Evolutionary conservation across 805 yeast species (phyloP), one percentile per base, ranked within the genome.

Genomic region (Saccharomycopsis sp.): DNA sequence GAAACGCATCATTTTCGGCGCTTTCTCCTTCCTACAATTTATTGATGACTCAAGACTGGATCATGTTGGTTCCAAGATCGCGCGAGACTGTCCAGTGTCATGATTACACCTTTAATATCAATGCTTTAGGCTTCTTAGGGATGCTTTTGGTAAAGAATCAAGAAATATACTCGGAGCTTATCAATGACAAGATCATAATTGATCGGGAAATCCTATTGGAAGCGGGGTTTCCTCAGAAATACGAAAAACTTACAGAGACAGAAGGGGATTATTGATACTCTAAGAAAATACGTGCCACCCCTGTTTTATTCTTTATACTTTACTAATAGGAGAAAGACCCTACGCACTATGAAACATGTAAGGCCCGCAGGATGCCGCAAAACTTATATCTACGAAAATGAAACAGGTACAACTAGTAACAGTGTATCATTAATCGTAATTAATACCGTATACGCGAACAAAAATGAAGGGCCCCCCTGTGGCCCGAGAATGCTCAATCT

Each of bases 1-100:
- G 37, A 29, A 18, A 46, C 60, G 44, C 23, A 57, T 15, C 67
- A 72, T 24, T 66, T 63, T 44, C 41, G n/a, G 12, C 54, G 14
- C 15, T 24, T 34, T 24, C 54, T 5, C 48, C 54, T 53, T 86
- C 92, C 44, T 92, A 89, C 70, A 92, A 92, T 68, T 82, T 91
- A 40, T 72, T 90, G 50, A 81, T 92, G 79, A 90, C 95, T 52
- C 82, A 83, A 53, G 79, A 82, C 55, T 92, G 94, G 89, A 81
- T 92, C 72, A 81, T 91, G 81, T 70, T 88, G 21, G 85, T 91
- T n/a, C 98, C 99, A 16, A 80, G 97, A 66, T 74, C 85, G 1
- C 65, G 68, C 16, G 84, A 86, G 1, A 74, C 72, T 53, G 83
- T 76, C 65, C 76, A 78, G 50, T 74, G 74, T 7, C 63, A 58